A percentile compares a stretch with the other conserved stretches of the same genome.
phyloP scores from a whole-genome alignment of 2,329 filamentous ascomycete species.

The Conoideocrella luteorostrata region DNA sequence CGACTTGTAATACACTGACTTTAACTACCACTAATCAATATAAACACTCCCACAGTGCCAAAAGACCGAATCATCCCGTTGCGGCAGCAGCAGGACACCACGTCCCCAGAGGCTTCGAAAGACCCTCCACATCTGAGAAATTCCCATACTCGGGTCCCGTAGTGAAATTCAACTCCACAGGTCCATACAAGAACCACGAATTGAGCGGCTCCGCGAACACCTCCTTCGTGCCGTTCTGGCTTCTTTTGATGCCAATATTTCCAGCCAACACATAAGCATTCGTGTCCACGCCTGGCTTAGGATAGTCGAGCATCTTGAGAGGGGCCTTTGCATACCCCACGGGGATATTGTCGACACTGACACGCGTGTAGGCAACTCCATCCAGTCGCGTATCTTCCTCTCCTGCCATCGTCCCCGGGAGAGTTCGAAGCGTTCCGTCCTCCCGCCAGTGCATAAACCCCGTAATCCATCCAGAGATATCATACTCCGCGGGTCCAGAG shows the following conservation, averaged over 20 bases:
- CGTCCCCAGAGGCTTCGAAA: conserved; percentile 9
- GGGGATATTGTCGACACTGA: conserved; percentile 22
- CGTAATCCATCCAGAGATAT: conserved; percentile 42
- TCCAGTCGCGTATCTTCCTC: conserved; percentile 18
- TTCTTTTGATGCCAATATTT: conserved; percentile 27
- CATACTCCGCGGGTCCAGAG: conserved; percentile 25
- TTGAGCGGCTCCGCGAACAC: conserved; percentile 28
- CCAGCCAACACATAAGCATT: conserved; percentile 32
- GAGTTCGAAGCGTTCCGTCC: conserved; percentile 22
- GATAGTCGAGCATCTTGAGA: conserved; percentile 28
- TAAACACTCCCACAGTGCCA: too few relatives aligned
- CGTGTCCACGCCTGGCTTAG: conserved; percentile 8
- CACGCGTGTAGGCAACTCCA: conserved; percentile 21
- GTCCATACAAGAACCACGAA: conserved; percentile 35
- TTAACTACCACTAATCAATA: too few relatives aligned
- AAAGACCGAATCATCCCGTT: too few relatives aligned
- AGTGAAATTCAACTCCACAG: conserved; percentile 21
- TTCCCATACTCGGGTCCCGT: conserved; percentile 15
- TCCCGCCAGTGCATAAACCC: conserved; percentile 39
- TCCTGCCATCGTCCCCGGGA: conserved; percentile 9
- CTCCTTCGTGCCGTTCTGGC: conserved; percentile 8
- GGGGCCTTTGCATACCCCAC: conserved; percentile 34
- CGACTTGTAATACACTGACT: too few relatives aligned
- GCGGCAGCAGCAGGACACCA: conserved; percentile 8
- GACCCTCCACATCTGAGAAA: conserved; percentile 14